Percentiles rank a stretch among this genome's conserved stretches.
phyloP scores from a whole-genome alignment of 306 rosid genomes.

The Vigna radiata region DNA sequence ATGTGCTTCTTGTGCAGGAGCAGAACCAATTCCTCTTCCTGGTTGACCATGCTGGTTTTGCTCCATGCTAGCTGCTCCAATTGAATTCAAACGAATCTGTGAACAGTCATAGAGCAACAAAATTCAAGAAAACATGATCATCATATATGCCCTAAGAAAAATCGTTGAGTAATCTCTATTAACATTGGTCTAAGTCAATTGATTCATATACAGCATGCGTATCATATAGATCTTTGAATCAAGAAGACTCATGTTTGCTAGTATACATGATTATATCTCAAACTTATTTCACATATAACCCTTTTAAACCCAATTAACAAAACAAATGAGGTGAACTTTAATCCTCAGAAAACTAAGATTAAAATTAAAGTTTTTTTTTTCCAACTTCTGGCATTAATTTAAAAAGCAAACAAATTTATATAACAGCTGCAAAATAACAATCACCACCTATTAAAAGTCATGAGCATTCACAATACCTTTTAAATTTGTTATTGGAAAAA shows the following conservation, averaged over 20 bases:
- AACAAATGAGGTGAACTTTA: no score
- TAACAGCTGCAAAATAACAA: no score
- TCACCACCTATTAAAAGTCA: no score
- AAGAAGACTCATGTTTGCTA: background rate
- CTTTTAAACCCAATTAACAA: no score
- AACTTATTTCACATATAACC: no score
- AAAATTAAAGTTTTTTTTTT: no score
- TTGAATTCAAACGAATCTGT: background rate
- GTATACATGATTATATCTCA: no score
- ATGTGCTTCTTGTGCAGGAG: slow-evolving; percentile 46
- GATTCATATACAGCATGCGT: background rate
- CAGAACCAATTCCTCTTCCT: slow-evolving; percentile 17
- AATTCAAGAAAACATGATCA: background rate
- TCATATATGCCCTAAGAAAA: background rate
- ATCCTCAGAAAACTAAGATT: no score
- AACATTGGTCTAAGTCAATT: background rate
- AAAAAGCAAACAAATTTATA: no score
- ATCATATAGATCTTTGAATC: background rate
- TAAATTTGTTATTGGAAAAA: no score
- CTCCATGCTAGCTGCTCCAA: slow-evolving; percentile 51
- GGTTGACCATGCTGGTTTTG: slow-evolving; percentile 53
- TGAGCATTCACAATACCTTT: no score
- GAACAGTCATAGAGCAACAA: background rate
- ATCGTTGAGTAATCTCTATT: background rate
- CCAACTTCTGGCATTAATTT: no score